phyloP scores from a whole-genome alignment of 129 eudicot genomes.

The Pittosporum tobira region DNA sequence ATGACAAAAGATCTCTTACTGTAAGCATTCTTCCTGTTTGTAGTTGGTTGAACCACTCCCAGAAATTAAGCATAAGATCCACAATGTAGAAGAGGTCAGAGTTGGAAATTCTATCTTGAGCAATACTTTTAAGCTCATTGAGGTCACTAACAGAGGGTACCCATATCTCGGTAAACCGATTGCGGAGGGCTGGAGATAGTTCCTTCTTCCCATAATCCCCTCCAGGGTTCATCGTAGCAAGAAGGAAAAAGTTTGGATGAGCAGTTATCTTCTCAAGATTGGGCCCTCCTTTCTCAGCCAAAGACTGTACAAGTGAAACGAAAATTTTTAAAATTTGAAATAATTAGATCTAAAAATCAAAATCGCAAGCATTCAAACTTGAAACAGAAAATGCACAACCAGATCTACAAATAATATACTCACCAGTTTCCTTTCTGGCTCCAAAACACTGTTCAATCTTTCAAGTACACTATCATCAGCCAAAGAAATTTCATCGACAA shows the following conservation, averaged over 20 bases:
- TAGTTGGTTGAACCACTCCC: constrained; percentile 87
- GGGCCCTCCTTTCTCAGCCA: constrained; percentile 93
- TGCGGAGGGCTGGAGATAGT: constrained; percentile 93
- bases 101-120: constrained; percentile 50
- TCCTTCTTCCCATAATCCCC: constrained; percentile 98
- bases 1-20: constrained; percentile 85
- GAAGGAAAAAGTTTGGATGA: constrained; percentile 76
- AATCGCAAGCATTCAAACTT: neutral
- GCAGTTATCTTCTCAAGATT: constrained; percentile 74
- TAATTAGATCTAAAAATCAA: neutral
- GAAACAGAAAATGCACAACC: neutral
- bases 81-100: constrained; percentile 39
- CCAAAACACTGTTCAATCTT: constrained; percentile 90
- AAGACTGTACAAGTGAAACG: constrained; percentile 45
- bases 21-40: constrained; percentile 81
- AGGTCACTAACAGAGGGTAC: constrained; percentile 74
- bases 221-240: constrained; percentile 99
- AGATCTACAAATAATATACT: constrained; percentile 16
- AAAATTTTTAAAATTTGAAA: neutral
- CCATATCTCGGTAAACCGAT: constrained; percentile 97
- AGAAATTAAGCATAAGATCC: constrained; percentile 57
- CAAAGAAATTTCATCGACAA: constrained; percentile 90
- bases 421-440: constrained; percentile 95
- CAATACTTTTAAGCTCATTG: constrained; percentile 65
- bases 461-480: constrained; percentile 99